Percentiles rank a stretch among this genome's conserved stretches.
Conservation (phyloP, 768 basidiomycete genomes). For the Boletus speciosus region DNA sequence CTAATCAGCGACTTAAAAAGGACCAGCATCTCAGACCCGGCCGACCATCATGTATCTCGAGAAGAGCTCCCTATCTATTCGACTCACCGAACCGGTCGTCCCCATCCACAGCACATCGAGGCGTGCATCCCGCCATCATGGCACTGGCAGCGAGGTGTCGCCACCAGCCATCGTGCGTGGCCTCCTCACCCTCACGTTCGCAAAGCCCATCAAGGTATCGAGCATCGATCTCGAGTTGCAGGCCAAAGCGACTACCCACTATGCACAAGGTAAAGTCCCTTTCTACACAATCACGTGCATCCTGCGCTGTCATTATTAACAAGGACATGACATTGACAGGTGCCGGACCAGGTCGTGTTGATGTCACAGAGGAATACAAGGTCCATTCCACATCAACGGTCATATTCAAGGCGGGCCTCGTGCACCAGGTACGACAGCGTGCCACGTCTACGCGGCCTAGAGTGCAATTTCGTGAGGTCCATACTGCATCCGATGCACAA, state of each 20-base stretch:
- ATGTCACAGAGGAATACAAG: slow-evolving; percentile 74
- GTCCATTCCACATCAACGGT: slow-evolving; percentile 68
- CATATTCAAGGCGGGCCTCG: slow-evolving; percentile 64
- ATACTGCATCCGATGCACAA: background rate
- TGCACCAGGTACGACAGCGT: slow-evolving; percentile 24
- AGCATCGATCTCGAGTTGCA: slow-evolving; percentile 80
- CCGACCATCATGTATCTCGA: slow-evolving; percentile 12
- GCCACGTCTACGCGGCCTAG: slow-evolving; percentile 16
- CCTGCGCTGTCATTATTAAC: background rate
- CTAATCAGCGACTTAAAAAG: background rate
- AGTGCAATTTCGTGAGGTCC: slow-evolving; percentile 10
- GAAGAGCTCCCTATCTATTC: slow-evolving; percentile 50
- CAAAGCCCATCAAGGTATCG: slow-evolving; percentile 81
- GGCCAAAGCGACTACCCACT: slow-evolving; percentile 67
- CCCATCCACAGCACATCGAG: slow-evolving; percentile 52
- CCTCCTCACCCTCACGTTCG: slow-evolving; percentile 56
- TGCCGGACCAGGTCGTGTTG: slow-evolving; percentile 68
- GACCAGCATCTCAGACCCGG: background rate
- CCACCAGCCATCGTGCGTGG: slow-evolving; percentile 67
- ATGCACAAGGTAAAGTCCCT: slow-evolving; percentile 74
- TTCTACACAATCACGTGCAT: background rate
- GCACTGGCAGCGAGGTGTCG: slow-evolving; percentile 30
- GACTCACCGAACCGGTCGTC: slow-evolving; percentile 71
- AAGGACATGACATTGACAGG: slow-evolving; percentile 27
- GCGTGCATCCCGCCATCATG: slow-evolving; percentile 22